Evolutionary conservation across 108 stramenopile genomes (phyloP).

Genomic region (Skeletonema grethae): DNA sequence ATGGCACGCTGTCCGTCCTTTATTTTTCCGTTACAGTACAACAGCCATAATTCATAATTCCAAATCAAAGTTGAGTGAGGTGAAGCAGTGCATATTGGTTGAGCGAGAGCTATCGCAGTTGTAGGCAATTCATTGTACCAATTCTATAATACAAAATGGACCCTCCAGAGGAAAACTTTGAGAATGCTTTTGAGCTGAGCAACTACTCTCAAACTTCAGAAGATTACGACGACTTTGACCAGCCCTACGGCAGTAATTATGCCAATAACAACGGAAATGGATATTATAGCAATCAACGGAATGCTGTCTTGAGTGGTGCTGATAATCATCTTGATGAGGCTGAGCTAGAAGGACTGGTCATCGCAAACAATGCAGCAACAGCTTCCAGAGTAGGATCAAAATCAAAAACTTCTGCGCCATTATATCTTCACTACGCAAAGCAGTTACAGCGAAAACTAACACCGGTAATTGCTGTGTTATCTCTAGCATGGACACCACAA

Average conservation of each 20-base stretch:
- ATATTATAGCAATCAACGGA: neutral
- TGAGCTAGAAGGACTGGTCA: slow-evolving; percentile 40
- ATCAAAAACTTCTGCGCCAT: neutral
- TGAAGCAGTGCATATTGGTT: neutral
- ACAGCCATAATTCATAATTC: no score
- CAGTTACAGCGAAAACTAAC: neutral
- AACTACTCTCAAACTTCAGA: neutral
- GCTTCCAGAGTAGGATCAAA: slow-evolving; percentile 1
- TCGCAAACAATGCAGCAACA: slow-evolving; percentile 2
- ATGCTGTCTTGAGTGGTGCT: neutral
- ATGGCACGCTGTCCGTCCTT: no score
- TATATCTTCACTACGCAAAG: neutral
- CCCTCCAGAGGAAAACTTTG: neutral
- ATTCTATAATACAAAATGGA: neutral
- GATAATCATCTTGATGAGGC: slow-evolving; percentile 36
- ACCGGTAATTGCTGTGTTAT: slow-evolving; percentile 8
- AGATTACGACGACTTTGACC: neutral
- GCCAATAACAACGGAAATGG: neutral
- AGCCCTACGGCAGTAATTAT: neutral
- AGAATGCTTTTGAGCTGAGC: neutral
- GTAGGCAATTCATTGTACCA: neutral
- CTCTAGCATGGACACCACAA: slow-evolving; percentile 30
- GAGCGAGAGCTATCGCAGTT: neutral
- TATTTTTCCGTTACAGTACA: no score
- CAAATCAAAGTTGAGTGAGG: neutral